Conservation (phyloP, 352 stramenopile species). For the Blastocystis sp. region DNA sequence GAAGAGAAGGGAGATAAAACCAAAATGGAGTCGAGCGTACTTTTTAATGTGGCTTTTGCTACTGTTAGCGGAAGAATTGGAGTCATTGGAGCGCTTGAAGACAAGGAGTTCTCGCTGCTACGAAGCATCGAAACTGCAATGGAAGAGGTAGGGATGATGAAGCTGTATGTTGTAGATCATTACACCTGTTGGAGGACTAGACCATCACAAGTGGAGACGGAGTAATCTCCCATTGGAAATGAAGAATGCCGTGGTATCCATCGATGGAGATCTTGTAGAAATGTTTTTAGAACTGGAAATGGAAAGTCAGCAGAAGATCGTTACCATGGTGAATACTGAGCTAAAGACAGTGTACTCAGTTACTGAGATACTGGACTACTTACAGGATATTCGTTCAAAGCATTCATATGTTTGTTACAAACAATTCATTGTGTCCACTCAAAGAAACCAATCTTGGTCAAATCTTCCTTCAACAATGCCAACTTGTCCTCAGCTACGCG, state of each 20-base stretch:
- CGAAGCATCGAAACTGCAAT: not conserved
- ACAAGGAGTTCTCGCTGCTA: not conserved
- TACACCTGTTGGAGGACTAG: conserved; percentile 12
- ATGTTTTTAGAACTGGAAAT: conserved; percentile 24
- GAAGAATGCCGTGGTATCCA: not conserved
- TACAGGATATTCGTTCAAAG: conserved; percentile 13
- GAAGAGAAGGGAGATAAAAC: not conserved
- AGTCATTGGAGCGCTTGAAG: not conserved
- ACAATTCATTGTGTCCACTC: conserved; percentile 46
- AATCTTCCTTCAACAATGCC: conserved; percentile 28
- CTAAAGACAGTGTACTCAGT: not conserved
- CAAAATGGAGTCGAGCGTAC: not conserved
- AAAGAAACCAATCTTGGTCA: conserved; percentile 57
- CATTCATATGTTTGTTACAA: conserved; percentile 54
- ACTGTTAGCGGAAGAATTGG: conserved; percentile 38
- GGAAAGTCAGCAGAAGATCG: not conserved
- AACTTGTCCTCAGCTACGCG: conserved; percentile 14
- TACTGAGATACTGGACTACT: not conserved
- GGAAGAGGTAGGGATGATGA: not conserved
- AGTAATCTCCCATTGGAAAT: not conserved
- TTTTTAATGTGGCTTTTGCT: conserved; percentile 12
- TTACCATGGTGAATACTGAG: not conserved
- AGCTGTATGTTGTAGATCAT: not conserved
- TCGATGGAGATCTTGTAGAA: conserved; percentile 38
- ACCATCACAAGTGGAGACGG: not conserved